Conservation (phyloP, 352 stramenopile species). For the Pythium phragmitis region DNA sequence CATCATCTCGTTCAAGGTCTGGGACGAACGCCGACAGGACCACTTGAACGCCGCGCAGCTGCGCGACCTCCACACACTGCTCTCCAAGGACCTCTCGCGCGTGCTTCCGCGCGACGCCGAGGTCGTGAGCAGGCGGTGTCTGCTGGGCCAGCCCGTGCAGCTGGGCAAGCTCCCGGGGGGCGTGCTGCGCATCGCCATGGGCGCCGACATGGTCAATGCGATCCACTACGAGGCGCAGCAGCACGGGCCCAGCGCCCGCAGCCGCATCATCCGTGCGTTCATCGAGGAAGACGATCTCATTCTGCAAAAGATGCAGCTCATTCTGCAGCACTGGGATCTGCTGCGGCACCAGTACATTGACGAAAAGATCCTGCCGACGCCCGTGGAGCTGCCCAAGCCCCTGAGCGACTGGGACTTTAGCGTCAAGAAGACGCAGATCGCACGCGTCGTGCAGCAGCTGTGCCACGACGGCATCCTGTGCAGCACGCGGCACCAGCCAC, state of each 20-base stretch:
- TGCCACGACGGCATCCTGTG: constrained; percentile 43
- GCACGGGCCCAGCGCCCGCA: constrained; percentile 33
- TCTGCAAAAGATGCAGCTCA: constrained; percentile 66
- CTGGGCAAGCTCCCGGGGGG: constrained; percentile 58
- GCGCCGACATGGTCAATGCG: constrained; percentile 84
- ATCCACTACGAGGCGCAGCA: constrained; percentile 42
- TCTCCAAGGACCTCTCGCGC: constrained; percentile 69
- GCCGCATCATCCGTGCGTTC: constrained; percentile 38
- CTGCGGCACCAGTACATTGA: constrained; percentile 65
- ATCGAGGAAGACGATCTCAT: constrained; percentile 54
- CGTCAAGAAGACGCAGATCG: constrained; percentile 65
- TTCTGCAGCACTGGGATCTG: constrained; percentile 66
- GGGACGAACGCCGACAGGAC: constrained; percentile 32
- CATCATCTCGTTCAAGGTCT: constrained; percentile 83
- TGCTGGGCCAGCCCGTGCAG: constrained; percentile 82
- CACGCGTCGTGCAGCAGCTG: constrained; percentile 61
- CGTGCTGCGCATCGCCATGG: constrained; percentile 83
- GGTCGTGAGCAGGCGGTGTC: constrained; percentile 53
- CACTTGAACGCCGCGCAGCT: constrained; percentile 51
- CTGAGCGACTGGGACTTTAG: constrained; percentile 76
- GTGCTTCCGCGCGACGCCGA: constrained; percentile 38
- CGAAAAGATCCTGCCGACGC: constrained; percentile 35
- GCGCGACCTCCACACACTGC: constrained; percentile 64
- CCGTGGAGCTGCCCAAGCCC: constrained; percentile 45
- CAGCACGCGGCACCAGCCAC: background rate